Evolutionary conservation across 2,329 filamentous ascomycete genomes (phyloP), one percentile per base, ranked within the genome.

Genomic region (Chrysoporthe cubensis): DNA sequence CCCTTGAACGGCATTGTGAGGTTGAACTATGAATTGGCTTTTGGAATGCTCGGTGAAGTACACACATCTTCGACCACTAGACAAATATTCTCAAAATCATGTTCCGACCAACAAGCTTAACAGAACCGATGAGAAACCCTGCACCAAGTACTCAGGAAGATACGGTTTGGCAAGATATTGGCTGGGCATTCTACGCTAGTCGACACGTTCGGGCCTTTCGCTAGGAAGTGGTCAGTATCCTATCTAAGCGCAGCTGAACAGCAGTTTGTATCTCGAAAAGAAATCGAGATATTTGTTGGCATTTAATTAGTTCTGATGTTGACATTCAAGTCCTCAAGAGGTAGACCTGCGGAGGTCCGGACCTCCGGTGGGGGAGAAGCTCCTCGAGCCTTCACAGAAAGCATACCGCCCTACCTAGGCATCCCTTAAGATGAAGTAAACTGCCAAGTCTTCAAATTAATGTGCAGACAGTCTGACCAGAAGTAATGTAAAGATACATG

Each of bases 351-450:
- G 46, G 46, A 9, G 26, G 21, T 54, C 37, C 61, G 61, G 61
- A 63, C 32, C 2, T 63, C 61, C 61, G 61, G 46, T 63, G 61
- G 61, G 60, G 61, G 34, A 44, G 61, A 21, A 16, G 18, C 18
- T 40, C 54, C 5, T 40, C 4, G 50, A 14, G 3, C 14, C 21
- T 32, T 8, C 21, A 13, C 50, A 54, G n/a, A n/a, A 32, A 13
- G 2, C 21, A n/a, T 32, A 11, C 50, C 50, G 50, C 50, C 4
- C 13, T 26, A 26, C 26, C 26, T 26, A 26, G 2, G 26, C 14
- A 26, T 54, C 21, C 16, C 14, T 32, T 54, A 1, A 7, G 50
- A n/a, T 32, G 5, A 1, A 32, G 21, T 4, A 32, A 4, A 54
- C 11, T 16, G n/a, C 26, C 21, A 9, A 50, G 9, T 50, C 46